Evolutionary conservation across 208 protist genomes (phyloP).

Genomic region (Leishmania turanica): DNA sequence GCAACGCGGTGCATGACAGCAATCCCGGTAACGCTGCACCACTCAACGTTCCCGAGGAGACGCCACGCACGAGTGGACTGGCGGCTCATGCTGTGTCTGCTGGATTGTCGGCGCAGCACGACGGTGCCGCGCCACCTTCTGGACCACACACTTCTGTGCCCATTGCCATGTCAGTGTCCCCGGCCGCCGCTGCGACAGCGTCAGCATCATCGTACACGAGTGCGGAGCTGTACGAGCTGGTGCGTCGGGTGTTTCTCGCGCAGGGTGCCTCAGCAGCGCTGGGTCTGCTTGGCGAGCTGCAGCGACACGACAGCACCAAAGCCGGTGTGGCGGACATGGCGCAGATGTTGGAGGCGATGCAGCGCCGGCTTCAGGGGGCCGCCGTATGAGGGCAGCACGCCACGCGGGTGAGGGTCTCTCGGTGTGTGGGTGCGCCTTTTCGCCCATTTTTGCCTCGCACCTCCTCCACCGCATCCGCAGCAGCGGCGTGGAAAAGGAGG

Average conservation of each 20-base stretch:
- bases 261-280: slow-evolving; percentile 27
- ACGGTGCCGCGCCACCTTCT: no score
- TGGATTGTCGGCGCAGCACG: neutral
- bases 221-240: slow-evolving; percentile 25
- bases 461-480: neutral
- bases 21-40: neutral
- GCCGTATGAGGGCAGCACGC: neutral
- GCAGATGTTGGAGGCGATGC: slow-evolving; percentile 29
- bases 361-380: slow-evolving; percentile 13
- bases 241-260: slow-evolving; percentile 29
- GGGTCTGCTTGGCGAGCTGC: slow-evolving; percentile 16
- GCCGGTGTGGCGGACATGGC: slow-evolving; percentile 23
- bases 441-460: neutral
- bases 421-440: neutral
- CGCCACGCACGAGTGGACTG: neutral
- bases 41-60: neutral
- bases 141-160: neutral
- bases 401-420: neutral
- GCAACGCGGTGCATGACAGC: neutral
- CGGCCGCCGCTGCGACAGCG: neutral
- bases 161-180: neutral
- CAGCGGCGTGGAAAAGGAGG: no score
- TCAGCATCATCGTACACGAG: slow-evolving; percentile 17
- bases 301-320: slow-evolving; percentile 21
- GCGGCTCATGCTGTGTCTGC: neutral